phyloP scores from a whole-genome alignment of 108 stramenopile genomes.

The Skeletonema potamos region DNA sequence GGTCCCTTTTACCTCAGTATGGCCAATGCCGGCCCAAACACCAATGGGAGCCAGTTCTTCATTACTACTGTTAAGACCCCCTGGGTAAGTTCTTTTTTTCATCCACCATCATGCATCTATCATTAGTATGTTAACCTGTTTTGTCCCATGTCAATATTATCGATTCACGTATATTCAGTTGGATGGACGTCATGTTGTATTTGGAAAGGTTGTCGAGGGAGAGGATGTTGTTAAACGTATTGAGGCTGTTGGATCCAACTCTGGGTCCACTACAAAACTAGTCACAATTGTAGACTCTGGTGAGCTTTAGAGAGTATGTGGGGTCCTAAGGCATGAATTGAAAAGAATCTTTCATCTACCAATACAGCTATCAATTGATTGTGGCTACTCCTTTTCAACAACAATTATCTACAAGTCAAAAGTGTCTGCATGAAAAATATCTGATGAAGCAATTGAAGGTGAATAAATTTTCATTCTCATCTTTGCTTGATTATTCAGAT shows the following conservation, averaged over 20 bases:
- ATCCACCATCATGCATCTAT: slow-evolving; percentile 53
- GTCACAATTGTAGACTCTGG: slow-evolving; percentile 93
- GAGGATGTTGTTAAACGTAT: slow-evolving; percentile 88
- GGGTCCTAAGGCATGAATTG: neutral
- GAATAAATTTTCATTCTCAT: neutral
- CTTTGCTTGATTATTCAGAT: neutral
- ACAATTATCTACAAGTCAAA: neutral
- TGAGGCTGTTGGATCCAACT: slow-evolving; percentile 76
- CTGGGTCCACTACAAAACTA: slow-evolving; percentile 65
- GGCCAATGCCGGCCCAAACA: slow-evolving; percentile 95
- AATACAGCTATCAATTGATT: neutral
- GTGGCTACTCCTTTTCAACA: too few species aligned
- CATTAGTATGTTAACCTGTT: too few species aligned
- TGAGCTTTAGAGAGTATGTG: slow-evolving; percentile 54
- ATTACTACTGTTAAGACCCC: slow-evolving; percentile 67
- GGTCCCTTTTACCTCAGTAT: slow-evolving; percentile 89
- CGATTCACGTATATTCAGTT: too few species aligned
- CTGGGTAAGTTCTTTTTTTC: slow-evolving; percentile 81
- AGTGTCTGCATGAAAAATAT: neutral
- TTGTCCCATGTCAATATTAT: too few species aligned
- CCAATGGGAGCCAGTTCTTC: slow-evolving; percentile 75
- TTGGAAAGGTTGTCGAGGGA: slow-evolving; percentile 96
- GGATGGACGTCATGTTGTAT: slow-evolving; percentile 95
- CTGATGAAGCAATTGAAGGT: neutral
- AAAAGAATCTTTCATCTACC: neutral